Evolutionary conservation across 2,329 filamentous ascomycete species (phyloP).

Genomic region (Calonectria hawksworthii): DNA sequence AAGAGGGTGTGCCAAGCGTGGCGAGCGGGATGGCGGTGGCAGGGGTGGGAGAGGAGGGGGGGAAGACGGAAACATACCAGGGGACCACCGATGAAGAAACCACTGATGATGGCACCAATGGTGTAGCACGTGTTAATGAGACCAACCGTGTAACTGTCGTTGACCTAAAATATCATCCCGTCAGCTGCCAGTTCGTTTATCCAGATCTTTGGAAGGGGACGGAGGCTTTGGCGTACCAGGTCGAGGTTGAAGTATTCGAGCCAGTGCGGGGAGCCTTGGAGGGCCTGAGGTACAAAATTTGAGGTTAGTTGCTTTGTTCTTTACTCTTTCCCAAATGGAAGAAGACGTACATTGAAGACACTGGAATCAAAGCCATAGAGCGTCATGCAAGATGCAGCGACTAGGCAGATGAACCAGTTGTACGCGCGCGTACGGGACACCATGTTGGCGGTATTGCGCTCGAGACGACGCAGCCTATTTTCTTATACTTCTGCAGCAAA

Average conservation of each 20-base stretch:
- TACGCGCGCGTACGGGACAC: conserved; percentile 49
- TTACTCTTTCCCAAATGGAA: background rate
- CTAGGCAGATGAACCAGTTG: conserved; percentile 72
- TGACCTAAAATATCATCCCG: conserved; percentile 44
- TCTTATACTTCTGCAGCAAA: no score
- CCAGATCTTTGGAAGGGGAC: background rate
- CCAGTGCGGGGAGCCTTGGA: conserved; percentile 78
- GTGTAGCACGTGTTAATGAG: conserved; percentile 78
- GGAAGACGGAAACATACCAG: conserved; percentile 51
- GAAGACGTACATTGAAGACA: conserved; percentile 72
- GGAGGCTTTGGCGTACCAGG: conserved; percentile 43
- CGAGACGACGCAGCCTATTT: no score
- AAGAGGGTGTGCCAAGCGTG: conserved; percentile 12
- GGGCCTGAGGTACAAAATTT: conserved; percentile 51
- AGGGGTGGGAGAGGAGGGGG: background rate
- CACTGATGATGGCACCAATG: conserved; percentile 77
- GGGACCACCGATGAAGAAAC: conserved; percentile 78
- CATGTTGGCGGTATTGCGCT: conserved; percentile 49
- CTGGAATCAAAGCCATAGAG: conserved; percentile 82
- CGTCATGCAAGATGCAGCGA: conserved; percentile 81
- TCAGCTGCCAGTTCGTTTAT: background rate
- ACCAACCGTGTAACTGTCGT: conserved; percentile 61
- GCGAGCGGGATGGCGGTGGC: background rate
- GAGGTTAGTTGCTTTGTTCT: conserved; percentile 15
- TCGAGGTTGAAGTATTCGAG: conserved; percentile 71